These are phyloP conservation scores for Colletotrichum incanum DNA, from an alignment of 2,329 filamentous ascomycete species.

Conservation along the genomic window DNA sequence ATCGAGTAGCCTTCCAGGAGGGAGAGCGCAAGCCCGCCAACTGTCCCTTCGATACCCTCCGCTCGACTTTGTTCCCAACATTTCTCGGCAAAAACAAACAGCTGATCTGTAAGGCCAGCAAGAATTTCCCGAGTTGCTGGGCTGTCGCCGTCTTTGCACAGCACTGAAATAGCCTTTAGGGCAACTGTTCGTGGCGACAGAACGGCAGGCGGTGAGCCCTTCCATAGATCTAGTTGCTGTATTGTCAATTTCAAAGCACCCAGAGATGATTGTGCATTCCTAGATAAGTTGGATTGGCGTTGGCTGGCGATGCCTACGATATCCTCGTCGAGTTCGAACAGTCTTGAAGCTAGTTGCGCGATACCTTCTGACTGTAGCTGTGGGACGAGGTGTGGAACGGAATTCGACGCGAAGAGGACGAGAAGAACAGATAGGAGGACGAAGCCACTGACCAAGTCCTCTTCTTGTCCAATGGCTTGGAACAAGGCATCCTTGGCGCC, in stretches of 20 bases:
- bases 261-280: slow-evolving; percentile 72
- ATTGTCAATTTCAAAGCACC: slow-evolving; percentile 68
- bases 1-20: slow-evolving; percentile 71
- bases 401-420: slow-evolving; percentile 73
- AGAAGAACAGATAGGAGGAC: slow-evolving; percentile 75
- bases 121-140: slow-evolving; percentile 32
- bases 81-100: slow-evolving; percentile 44
- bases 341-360: slow-evolving; percentile 67
- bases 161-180: slow-evolving; percentile 68
- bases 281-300: slow-evolving; percentile 79
- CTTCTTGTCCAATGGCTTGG: slow-evolving; percentile 70
- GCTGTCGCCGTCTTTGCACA: slow-evolving; percentile 33
- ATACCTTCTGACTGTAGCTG: slow-evolving; percentile 71
- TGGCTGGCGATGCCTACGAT: slow-evolving; percentile 75
- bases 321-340: slow-evolving; percentile 69
- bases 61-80: slow-evolving; percentile 32
- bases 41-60: slow-evolving; percentile 30
- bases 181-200: slow-evolving; percentile 76
- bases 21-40: slow-evolving; percentile 54
- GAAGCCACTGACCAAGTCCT: slow-evolving; percentile 75
- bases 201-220: slow-evolving; percentile 61
- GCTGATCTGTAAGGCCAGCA: slow-evolving; percentile 37
- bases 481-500: slow-evolving; percentile 80
- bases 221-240: slow-evolving; percentile 73
- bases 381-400: slow-evolving; percentile 71